Evolutionary conservation across 225 moss, liverwort and hornwort species (phyloP).

Genomic region (Pseudisothecium myosuroides): DNA sequence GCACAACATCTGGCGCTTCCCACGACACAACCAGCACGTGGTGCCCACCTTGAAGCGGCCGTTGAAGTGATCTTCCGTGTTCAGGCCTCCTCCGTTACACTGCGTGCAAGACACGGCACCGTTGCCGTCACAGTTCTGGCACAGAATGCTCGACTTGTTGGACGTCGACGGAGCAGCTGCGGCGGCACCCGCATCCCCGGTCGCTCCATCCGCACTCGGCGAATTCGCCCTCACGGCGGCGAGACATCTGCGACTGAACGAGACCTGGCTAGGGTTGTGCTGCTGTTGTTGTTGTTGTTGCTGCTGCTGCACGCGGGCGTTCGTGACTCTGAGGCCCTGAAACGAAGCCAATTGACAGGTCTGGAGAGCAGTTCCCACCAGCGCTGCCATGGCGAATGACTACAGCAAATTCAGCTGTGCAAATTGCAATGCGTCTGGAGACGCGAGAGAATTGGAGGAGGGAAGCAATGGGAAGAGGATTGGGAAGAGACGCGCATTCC

Average conservation of each 20-base stretch:
- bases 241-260: background rate
- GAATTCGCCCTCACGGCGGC: slow-evolving; percentile 17
- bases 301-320: background rate
- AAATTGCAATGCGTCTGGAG: background rate
- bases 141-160: slow-evolving; percentile 7
- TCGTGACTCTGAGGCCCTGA: slow-evolving; percentile 7
- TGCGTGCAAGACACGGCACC: slow-evolving; percentile 82
- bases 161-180: background rate
- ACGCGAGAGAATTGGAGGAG: background rate
- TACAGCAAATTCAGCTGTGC: background rate
- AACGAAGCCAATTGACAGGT: slow-evolving; percentile 19
- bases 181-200: background rate
- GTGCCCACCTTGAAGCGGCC: slow-evolving; percentile 77
- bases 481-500: background rate
- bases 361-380: background rate
- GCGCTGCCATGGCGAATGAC: slow-evolving; percentile 7
- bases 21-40: slow-evolving; percentile 89
- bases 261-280: slow-evolving; percentile 6
- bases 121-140: slow-evolving; percentile 47
- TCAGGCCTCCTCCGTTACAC: slow-evolving; percentile 65
- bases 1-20: slow-evolving; percentile 88
- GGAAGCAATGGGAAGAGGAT: background rate
- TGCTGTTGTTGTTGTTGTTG: background rate
- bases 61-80: slow-evolving; percentile 59
- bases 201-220: background rate